Evolutionary conservation across 2,329 filamentous ascomycete genomes (phyloP).

Genomic region (Trichoderma sp.): DNA sequence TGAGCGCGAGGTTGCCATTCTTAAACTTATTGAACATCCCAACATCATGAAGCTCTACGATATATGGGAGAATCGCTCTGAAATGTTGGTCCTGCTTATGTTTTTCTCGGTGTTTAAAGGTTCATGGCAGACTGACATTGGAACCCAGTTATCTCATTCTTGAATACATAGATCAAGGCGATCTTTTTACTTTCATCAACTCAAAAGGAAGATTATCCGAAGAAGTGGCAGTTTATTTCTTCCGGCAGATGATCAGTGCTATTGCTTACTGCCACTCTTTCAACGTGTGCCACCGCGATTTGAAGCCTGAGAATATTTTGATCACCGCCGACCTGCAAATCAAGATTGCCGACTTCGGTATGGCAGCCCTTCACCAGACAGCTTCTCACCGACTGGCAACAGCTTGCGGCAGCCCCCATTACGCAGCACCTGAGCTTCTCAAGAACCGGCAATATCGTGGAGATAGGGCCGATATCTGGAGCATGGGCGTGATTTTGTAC

Average conservation of each 20-base stretch:
- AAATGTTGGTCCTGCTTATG: conserved; percentile 67
- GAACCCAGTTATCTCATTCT: conserved; percentile 80
- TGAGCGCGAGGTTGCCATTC: conserved; percentile 92
- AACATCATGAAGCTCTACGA: conserved; percentile 95
- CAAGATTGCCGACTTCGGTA: conserved; percentile 96
- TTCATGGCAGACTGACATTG: background rate
- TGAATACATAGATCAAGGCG: conserved; percentile 78
- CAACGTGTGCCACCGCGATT: conserved; percentile 92
- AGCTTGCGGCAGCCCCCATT: conserved; percentile 94
- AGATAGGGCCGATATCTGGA: conserved; percentile 91
- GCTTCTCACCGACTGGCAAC: conserved; percentile 78
- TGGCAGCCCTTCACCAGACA: conserved; percentile 88
- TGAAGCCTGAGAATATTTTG: conserved; percentile 97
- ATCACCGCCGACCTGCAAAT: conserved; percentile 74
- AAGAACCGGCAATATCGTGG: conserved; percentile 76
- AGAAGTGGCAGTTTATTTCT: conserved; percentile 78
- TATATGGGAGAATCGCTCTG: conserved; percentile 95
- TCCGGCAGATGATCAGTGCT: conserved; percentile 90
- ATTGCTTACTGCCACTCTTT: conserved; percentile 91
- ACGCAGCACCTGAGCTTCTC: conserved; percentile 91
- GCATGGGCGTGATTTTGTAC: conserved; percentile 85
- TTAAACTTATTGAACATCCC: conserved; percentile 93
- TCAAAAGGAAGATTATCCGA: conserved; percentile 73
- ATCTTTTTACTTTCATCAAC: conserved; percentile 86
- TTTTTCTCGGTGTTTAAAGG: background rate